These are phyloP conservation scores for Oidiodendron maius DNA, from an alignment of 495 filamentous ascomycete species.

Conservation along the genomic window DNA sequence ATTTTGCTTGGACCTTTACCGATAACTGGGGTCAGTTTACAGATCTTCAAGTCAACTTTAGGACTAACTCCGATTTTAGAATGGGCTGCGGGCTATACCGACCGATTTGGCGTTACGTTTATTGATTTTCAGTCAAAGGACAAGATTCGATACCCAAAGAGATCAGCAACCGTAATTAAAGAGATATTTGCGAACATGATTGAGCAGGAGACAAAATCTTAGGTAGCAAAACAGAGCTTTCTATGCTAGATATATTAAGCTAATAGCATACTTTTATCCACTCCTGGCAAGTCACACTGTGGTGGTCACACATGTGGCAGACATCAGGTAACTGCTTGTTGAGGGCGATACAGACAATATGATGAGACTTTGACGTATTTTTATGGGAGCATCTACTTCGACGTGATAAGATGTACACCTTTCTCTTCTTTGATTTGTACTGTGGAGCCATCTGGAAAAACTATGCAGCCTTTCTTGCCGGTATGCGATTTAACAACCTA, in stretches of 20 bases:
- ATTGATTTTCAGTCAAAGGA: conserved; percentile 54
- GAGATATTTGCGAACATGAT: conserved; percentile 10
- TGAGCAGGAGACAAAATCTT: conserved; percentile 1
- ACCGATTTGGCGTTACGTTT: conserved; percentile 68
- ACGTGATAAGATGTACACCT: conserved; percentile 26
- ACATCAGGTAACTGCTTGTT: too few relatives aligned
- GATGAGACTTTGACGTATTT: not conserved
- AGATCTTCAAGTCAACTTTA: not conserved
- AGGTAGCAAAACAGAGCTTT: not conserved
- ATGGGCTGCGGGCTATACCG: conserved; percentile 71
- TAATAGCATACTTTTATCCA: too few relatives aligned
- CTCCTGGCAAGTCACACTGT: too few relatives aligned
- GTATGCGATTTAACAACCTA: not conserved
- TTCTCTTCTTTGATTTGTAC: conserved; percentile 4
- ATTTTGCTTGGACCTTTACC: conserved; percentile 76
- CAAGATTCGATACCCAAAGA: conserved; percentile 34
- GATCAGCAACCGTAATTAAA: conserved; percentile 21
- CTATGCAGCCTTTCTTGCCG: conserved; percentile 1
- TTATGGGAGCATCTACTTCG: conserved; percentile 18
- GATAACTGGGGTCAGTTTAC: conserved; percentile 46
- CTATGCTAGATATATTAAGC: too few relatives aligned
- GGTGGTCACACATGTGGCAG: too few relatives aligned
- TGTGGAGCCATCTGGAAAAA: conserved; percentile 1
- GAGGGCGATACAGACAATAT: too few relatives aligned
- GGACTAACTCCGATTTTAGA: conserved; percentile 16